Evolutionary conservation across 1,284 basidiomycete genomes (phyloP).

Genomic region (Cerrena zonata): DNA sequence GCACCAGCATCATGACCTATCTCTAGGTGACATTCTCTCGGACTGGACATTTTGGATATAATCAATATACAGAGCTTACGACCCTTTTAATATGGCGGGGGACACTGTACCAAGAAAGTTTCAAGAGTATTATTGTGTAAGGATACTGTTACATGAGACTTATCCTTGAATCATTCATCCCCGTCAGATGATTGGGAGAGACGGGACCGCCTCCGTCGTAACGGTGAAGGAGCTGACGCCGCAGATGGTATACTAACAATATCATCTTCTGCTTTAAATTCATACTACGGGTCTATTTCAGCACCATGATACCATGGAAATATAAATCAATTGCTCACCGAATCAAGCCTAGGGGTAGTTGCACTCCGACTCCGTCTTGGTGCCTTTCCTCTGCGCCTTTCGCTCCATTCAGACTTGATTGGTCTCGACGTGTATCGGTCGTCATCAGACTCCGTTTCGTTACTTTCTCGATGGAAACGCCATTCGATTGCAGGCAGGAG

Average conservation of each 20-base stretch:
- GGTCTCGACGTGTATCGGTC: not conserved
- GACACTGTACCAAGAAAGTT: too few relatives aligned
- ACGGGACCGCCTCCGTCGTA: slow-evolving; percentile 39
- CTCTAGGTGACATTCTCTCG: too few relatives aligned
- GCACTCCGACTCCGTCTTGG: slow-evolving; percentile 8
- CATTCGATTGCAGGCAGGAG: slow-evolving; percentile 28
- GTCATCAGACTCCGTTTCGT: slow-evolving; percentile 1
- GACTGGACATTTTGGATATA: too few relatives aligned
- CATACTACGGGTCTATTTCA: slow-evolving; percentile 5
- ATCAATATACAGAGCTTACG: too few relatives aligned
- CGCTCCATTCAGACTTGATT: slow-evolving; percentile 2
- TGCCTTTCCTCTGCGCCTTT: slow-evolving; percentile 5
- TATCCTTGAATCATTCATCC: slow-evolving; percentile 21
- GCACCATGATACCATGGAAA: not conserved
- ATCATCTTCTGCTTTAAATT: slow-evolving; percentile 17
- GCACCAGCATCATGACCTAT: not conserved
- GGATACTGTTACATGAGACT: too few relatives aligned
- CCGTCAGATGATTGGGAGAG: slow-evolving; percentile 29
- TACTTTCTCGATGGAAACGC: slow-evolving; percentile 14
- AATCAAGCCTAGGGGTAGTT: slow-evolving; percentile 6
- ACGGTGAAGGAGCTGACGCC: slow-evolving; percentile 20
- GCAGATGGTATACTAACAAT: slow-evolving; percentile 6
- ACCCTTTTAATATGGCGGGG: too few relatives aligned
- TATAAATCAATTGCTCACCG: slow-evolving; percentile 9
- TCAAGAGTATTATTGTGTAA: too few relatives aligned